Percentiles rank a stretch among this genome's conserved stretches.
These are phyloP conservation scores for Escovopsis sp. DNA, from an alignment of 2,329 filamentous ascomycete species.

Conservation along the genomic window DNA sequence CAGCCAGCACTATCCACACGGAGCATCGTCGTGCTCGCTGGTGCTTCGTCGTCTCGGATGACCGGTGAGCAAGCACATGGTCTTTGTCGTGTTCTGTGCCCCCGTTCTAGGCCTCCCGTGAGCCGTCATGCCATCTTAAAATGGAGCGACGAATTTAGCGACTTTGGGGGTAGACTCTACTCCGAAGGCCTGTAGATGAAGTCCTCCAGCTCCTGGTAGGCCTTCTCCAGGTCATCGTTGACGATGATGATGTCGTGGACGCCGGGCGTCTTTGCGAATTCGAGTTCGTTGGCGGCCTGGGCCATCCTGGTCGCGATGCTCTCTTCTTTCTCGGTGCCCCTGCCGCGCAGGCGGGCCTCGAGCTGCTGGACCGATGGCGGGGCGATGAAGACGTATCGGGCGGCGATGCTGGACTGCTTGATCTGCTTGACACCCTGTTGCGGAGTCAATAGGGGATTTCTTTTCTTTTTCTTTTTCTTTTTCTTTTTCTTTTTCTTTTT, in stretches of 20 bases:
- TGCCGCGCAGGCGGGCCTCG: slow-evolving; percentile 57
- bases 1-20: too few species aligned
- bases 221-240: slow-evolving; percentile 31
- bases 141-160: not conserved
- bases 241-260: slow-evolving; percentile 27
- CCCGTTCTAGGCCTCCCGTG: too few species aligned
- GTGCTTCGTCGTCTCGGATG: too few species aligned
- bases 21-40: too few species aligned
- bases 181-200: slow-evolving; percentile 27
- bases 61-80: too few species aligned
- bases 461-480: not conserved
- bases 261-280: slow-evolving; percentile 52
- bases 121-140: not conserved
- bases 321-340: slow-evolving; percentile 67
- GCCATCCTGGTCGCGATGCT: slow-evolving; percentile 52
- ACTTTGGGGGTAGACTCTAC: not conserved
- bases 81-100: too few species aligned
- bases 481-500: not conserved
- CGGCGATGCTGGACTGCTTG: slow-evolving; percentile 56
- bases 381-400: slow-evolving; percentile 72
- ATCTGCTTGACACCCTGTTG: slow-evolving; percentile 73
- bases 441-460: too few species aligned
- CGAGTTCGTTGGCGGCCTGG: slow-evolving; percentile 62
- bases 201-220: slow-evolving; percentile 38
- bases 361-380: slow-evolving; percentile 63